Base-by-base conservation (phyloP, 2,329 filamentous ascomycete genomes). In the Akanthomyces muscarius region DNA sequence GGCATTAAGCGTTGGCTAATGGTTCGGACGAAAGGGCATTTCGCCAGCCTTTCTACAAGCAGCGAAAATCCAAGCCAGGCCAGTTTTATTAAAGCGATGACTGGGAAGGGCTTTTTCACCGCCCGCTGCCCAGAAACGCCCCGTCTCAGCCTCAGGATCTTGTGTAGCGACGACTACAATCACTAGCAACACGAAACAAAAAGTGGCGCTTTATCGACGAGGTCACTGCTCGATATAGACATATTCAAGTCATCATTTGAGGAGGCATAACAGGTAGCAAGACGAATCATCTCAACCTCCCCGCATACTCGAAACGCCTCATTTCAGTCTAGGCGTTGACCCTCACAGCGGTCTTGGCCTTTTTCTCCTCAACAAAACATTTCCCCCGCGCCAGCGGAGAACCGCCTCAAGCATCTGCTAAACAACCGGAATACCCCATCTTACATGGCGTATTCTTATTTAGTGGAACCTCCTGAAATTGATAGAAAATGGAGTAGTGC, bases 281-380 rank as follows among this genome's bases (percentile, higher is more conserved):
- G 33, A 11, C 33, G 33, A 7, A 36, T 3, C 4, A 45, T 13
- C 28, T 13, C 5, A 38, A 2, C 25, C 25, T 18, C 50, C 28
- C 52, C 38, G 52, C 52, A 54, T 42, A 28, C n/a, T 54, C 18
- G 52, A 28, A 54, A 54, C 52, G 52, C 52, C 33, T 42, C 36
- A 6, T n/a, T 38, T n/a, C n/a, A 30, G 28, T 45, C 42, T 11
- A 57, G 42, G 41, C 41, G 5, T 10, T 30, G 2, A 11, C 7
- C 8, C 8, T 36, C 33, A 11, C 33, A 36, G 33, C 33, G 2
- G 18, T 28, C 53, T 45, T 57, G 25, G 41, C 54, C 33, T 3
- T 10, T 10, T 7, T 51, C 18, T 18, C 16, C 18, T 18, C 30
- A 59, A 36, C 42, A 47, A 47, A 21, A 3, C 28, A 14, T 30